Conservation (phyloP, 2,329 filamentous ascomycete genomes). For the Paraconiothyrium sp. region DNA sequence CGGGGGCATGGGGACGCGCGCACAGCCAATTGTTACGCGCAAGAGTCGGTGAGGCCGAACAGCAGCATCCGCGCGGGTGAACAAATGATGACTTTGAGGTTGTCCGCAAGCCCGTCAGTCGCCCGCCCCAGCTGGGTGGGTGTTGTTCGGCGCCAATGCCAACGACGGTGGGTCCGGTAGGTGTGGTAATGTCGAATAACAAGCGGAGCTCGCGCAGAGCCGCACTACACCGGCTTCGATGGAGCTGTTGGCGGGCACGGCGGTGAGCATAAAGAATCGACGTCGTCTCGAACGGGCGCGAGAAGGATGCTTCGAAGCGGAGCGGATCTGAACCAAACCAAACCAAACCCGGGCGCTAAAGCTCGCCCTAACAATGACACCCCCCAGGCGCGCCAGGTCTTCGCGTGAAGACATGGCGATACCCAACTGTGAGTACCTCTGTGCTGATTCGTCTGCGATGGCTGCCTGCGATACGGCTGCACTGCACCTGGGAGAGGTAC, state of each 20-base stretch:
- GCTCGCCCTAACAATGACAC: slow-evolving; percentile 13
- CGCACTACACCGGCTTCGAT: slow-evolving; percentile 20
- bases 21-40: slow-evolving; percentile 21
- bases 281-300: slow-evolving; percentile 15
- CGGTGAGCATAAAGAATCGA: slow-evolving; percentile 24
- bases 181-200: slow-evolving; percentile 13
- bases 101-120: slow-evolving; percentile 6
- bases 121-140: slow-evolving; percentile 13
- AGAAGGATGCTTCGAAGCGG: slow-evolving; percentile 16
- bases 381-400: slow-evolving; percentile 5
- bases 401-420: slow-evolving; percentile 18
- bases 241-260: slow-evolving; percentile 8
- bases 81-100: slow-evolving; percentile 14
- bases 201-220: slow-evolving; percentile 23
- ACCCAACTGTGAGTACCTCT: slow-evolving; percentile 24
- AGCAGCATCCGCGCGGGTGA: slow-evolving; percentile 10
- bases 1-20: slow-evolving; percentile 6
- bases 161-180: slow-evolving; percentile 7
- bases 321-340: slow-evolving; percentile 21
- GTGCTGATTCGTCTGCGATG: slow-evolving; percentile 23
- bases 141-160: slow-evolving; percentile 15
- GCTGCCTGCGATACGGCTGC: slow-evolving; percentile 18
- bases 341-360: slow-evolving; percentile 23
- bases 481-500: slow-evolving; percentile 2
- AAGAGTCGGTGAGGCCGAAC: slow-evolving; percentile 18